A percentile compares a stretch with the other conserved stretches of the same genome.
These are phyloP conservation scores for Senecio squalidus DNA, from an alignment of 140 eudicot species.

Conservation along the genomic window DNA sequence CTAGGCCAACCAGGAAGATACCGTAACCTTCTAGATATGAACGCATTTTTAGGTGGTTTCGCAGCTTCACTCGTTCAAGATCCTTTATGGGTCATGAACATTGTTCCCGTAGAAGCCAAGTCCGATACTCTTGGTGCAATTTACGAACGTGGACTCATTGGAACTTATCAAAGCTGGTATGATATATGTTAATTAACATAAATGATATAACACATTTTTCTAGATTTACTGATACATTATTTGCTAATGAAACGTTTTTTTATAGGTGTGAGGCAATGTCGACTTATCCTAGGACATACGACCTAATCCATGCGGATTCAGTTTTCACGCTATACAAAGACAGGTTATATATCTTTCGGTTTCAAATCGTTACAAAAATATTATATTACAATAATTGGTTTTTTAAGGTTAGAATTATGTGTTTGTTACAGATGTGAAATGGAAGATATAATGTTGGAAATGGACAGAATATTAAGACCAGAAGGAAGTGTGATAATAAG, in stretches of 20 bases:
- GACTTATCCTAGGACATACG: conserved; percentile 90
- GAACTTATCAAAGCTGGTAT: conserved; percentile 95
- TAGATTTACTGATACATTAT: not conserved
- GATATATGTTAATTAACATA: not conserved
- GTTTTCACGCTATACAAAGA: conserved; percentile 66
- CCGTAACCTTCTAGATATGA: conserved; percentile 88
- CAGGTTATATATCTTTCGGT: conserved; percentile 31
- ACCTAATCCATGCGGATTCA: conserved; percentile 82
- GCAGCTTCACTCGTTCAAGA: conserved; percentile 72
- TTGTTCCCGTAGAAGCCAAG: conserved; percentile 82
- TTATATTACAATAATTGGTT: not conserved
- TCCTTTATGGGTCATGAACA: conserved; percentile 96
- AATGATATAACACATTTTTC: not conserved
- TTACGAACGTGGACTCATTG: conserved; percentile 85
- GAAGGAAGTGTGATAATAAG: conserved; percentile 79
- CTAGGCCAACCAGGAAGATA: conserved; percentile 74
- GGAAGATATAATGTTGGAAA: conserved; percentile 89
- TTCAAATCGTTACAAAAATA: not conserved
- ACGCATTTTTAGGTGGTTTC: conserved; percentile 89
- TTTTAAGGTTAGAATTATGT: not conserved
- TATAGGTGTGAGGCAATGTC: conserved; percentile 98
- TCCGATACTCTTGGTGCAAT: conserved; percentile 80
- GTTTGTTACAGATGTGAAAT: conserved; percentile 64
- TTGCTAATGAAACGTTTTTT: not conserved
- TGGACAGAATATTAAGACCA: conserved; percentile 90